Base-by-base conservation (phyloP, 495 filamentous ascomycete species). In the Neurospora sp. region DNA sequence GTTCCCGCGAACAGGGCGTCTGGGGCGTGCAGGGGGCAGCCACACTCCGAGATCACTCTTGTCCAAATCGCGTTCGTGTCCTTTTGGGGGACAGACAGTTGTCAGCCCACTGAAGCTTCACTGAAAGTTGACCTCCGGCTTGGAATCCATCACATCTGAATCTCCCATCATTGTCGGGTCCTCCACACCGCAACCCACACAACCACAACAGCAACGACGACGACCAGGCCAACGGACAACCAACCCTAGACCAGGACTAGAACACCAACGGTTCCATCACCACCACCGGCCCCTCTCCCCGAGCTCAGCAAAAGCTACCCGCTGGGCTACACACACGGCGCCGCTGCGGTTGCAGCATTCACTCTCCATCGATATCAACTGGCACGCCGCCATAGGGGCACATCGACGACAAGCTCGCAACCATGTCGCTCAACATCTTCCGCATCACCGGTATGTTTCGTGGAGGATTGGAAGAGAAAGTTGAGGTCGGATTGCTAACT, bases 351-450 rank as follows among this genome's bases (percentile, higher is more conserved):
- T 35, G 70, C 70, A 65, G 70, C 70, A 35, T 65, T 27, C 1
- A 22, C 22, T 27, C 44, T 65, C 31, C 7, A 22, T 31, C 20
- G 39, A 38, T 39, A n/a, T 27, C n/a, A 39, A 22, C 12, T 53
- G 44, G 47, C 38, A 31, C 47, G 72, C 40, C 27, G 38, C 41
- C 59, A 22, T 35, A n/a, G 61, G 71, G 61, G 20, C 38, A 72
- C 38, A 14, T 35, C 71, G 1, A 61, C 69, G 27, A 39, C 69
- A 18, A 53, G 38, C 22, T 38, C 76, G 70, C 73, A 84, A 73
- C 74, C 27, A 95, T 96, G 94, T 22, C 77, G 80, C 78, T 85
- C 73, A 97, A 97, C 85, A 82, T 97, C 83, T 97, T 97, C 85
- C 87, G 94, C 80, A 82, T 97, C 80, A 80, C 91, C 77, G 94